Evolutionary conservation across 208 protist species (phyloP).

Genomic region (Naegleria lovaniensis): DNA sequence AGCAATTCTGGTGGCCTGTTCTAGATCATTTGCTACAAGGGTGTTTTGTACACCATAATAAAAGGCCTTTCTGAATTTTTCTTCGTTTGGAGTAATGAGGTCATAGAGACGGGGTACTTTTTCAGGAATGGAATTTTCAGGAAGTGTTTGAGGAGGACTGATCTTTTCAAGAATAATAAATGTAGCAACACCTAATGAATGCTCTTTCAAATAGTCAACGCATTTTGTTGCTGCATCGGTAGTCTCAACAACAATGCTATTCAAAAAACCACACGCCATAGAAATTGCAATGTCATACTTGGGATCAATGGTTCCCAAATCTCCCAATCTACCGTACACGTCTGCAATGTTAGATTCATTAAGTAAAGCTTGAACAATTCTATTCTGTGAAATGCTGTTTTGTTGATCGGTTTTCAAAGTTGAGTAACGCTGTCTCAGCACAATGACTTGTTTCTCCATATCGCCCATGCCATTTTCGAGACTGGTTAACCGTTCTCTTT

Average conservation of each 20-base stretch:
- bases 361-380: slow-evolving; percentile 22
- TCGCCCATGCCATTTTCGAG: not conserved
- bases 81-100: slow-evolving; percentile 76
- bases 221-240: slow-evolving; percentile 73
- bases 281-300: slow-evolving; percentile 95
- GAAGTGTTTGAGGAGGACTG: slow-evolving; percentile 45
- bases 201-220: slow-evolving; percentile 77
- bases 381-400: not conserved
- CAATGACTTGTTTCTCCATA: not conserved
- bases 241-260: slow-evolving; percentile 96
- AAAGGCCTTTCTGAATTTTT: slow-evolving; percentile 80
- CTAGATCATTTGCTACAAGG: slow-evolving; percentile 84
- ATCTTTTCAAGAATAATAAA: slow-evolving; percentile 96
- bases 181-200: slow-evolving; percentile 87
- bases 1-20: slow-evolving; percentile 73
- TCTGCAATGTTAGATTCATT: slow-evolving; percentile 41
- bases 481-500: not conserved
- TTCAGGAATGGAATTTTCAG: slow-evolving; percentile 41
- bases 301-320: slow-evolving; percentile 92
- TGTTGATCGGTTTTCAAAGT: slow-evolving; percentile 28
- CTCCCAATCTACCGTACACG: slow-evolving; percentile 88
- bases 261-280: slow-evolving; percentile 81
- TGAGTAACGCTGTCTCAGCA: not conserved
- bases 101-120: slow-evolving; percentile 73
- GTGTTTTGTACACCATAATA: slow-evolving; percentile 93